phyloP scores from a whole-genome alignment of 2,329 filamentous ascomycete genomes.

The Emmonsiellopsis sp. region DNA sequence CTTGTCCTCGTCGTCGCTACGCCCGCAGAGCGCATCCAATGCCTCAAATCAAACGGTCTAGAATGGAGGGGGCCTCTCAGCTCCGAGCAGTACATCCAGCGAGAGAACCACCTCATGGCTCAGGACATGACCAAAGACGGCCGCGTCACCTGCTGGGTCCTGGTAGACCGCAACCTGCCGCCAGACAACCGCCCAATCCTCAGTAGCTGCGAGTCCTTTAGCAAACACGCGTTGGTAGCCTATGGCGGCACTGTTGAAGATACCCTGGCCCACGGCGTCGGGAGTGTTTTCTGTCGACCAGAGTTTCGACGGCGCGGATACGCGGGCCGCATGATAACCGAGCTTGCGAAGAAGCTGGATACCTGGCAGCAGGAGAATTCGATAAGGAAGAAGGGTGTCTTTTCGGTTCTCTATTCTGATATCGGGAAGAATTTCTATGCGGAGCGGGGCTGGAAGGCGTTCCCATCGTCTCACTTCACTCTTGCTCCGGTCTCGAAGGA shows the following conservation, averaged over 20 bases:
- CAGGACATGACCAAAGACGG: constrained; percentile 47
- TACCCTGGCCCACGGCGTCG: constrained; percentile 59
- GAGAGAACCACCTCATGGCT: constrained; percentile 45
- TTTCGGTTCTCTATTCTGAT: constrained; percentile 78
- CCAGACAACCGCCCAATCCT: constrained; percentile 39
- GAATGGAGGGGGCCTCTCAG: constrained; percentile 51
- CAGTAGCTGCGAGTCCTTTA: constrained; percentile 50
- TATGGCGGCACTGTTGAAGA: constrained; percentile 49
- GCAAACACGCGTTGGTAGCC: constrained; percentile 33
- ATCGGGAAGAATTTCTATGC: constrained; percentile 80
- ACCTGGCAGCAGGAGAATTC: constrained; percentile 43
- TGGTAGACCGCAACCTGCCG: constrained; percentile 40
- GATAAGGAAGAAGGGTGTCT: constrained; percentile 40
- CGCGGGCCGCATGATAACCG: constrained; percentile 63
- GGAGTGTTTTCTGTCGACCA: constrained; percentile 67
- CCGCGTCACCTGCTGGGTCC: constrained; percentile 51
- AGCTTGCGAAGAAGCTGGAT: constrained; percentile 50
- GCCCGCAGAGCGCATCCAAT: constrained; percentile 43
- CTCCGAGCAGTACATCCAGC: constrained; percentile 47
- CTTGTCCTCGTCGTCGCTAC: constrained; percentile 48
- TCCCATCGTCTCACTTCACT: constrained; percentile 62
- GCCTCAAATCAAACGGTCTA: constrained; percentile 45
- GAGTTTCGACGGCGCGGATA: constrained; percentile 64
- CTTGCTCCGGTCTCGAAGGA: constrained; percentile 40
- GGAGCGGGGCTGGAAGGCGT: constrained; percentile 65